Evolutionary conservation across 2,329 filamentous ascomycete species (phyloP).

Genomic region (Macroventuria anomochaeta): DNA sequence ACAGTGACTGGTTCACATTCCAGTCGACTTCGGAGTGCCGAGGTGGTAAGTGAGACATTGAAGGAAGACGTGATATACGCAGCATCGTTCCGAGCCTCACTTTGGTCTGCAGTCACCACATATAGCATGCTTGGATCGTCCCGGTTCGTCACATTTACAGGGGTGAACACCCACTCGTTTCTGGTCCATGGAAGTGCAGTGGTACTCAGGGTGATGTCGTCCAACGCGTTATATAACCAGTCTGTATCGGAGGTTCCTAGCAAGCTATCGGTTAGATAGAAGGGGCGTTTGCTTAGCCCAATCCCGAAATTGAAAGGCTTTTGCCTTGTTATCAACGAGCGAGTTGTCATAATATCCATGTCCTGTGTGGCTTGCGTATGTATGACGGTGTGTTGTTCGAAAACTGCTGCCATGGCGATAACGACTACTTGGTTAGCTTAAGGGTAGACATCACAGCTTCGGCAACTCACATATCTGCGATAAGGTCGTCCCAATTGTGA

Average conservation of each 20-base stretch:
- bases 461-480: conserved; percentile 8
- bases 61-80: too few relatives aligned
- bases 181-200: conserved; percentile 6
- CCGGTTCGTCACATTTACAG: not conserved
- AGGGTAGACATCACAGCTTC: too few relatives aligned
- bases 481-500: conserved; percentile 9
- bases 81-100: not conserved
- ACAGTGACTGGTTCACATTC: too few relatives aligned
- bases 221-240: conserved; percentile 14
- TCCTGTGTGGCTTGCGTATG: conserved; percentile 1
- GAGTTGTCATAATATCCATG: not conserved
- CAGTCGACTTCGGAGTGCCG: too few relatives aligned
- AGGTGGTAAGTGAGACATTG: too few relatives aligned
- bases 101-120: not conserved
- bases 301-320: conserved; percentile 2
- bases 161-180: conserved; percentile 17
- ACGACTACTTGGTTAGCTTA: conserved; percentile 10
- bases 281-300: not conserved
- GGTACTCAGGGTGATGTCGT: conserved; percentile 6
- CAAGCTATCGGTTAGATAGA: not conserved
- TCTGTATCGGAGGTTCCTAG: conserved; percentile 2
- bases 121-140: not conserved
- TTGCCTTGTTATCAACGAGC: not conserved
- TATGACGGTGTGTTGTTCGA: conserved; percentile 6
- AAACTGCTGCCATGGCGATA: conserved; percentile 13